Base-by-base conservation (phyloP, 768 basidiomycete genomes). In the Amanita subjunquillea region DNA sequence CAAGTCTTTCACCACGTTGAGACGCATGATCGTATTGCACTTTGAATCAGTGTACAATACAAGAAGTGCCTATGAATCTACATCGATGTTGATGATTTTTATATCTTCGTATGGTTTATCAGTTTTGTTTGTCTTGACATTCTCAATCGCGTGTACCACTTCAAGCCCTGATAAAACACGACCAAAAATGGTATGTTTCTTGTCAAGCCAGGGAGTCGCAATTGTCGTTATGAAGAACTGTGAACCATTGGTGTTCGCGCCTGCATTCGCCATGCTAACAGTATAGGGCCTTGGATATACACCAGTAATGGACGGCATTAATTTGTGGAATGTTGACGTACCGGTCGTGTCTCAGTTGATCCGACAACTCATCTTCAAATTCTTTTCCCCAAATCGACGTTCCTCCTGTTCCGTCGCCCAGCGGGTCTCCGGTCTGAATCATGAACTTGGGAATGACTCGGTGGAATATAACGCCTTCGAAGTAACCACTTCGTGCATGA, bases 221-320 rank as follows among this genome's bases (percentile, higher is more conserved):
- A 85, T 93, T 4, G 93, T 96, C 6, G 94, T 97, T 64, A 98
- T 91, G 72, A 97, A 99, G 74, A 97, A 99, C 63, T 99, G 95
- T 2, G 90, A 93, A 0, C 93, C 95, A 63, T 97, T 97, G 34
- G 94, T 96, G 42, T 69, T 71, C 6, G 90, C 83, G 3, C 93
- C 94, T 4, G 88, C 89, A 61, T 94, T 93, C 6, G 91, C 91
- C 93, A 96, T 95, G 62, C 90, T 92, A 52, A 97, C 76, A 3
- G 90, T 95, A 63, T 97, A 98, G 0, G 96, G 95, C 51, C 91
- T 17, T 92, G 56, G 15, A 55, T 20, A 38, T 44, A 49, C 23
- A 39, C 32, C 55, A 58, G 29, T 32, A 25, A 56, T 48, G 1
- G 40, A 34, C 23, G 50, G 55, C 42, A 25, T 25, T 10, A 47